phyloP scores from a whole-genome alignment of 2,329 filamentous ascomycete species.

The Dactylellina haptotyla region DNA sequence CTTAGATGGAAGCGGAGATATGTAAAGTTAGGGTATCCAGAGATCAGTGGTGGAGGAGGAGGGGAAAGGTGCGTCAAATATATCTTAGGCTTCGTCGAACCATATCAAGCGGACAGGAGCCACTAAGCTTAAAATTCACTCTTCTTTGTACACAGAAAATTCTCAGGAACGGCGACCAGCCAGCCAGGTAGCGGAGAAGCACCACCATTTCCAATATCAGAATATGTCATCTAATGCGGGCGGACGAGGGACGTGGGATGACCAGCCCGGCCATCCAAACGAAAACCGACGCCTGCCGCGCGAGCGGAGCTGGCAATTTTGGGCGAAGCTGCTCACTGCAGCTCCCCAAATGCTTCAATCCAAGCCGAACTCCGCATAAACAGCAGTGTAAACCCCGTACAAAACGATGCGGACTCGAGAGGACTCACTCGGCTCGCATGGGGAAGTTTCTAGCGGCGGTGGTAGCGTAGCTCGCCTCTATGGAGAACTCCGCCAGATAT shows the following conservation, averaged over 20 bases:
- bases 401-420: slow-evolving; percentile 37
- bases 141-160: slow-evolving; percentile 5
- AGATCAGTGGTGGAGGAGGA: slow-evolving; percentile 6
- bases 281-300: slow-evolving; percentile 40
- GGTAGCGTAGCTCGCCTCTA: slow-evolving; percentile 15
- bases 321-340: too few relatives aligned
- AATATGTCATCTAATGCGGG: slow-evolving; percentile 29
- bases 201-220: slow-evolving; percentile 36
- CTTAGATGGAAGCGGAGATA: neutral
- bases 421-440: slow-evolving; percentile 8
- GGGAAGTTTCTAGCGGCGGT: slow-evolving; percentile 51
- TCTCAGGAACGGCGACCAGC: slow-evolving; percentile 42
- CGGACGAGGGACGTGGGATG: slow-evolving; percentile 38
- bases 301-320: slow-evolving; percentile 13
- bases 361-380: slow-evolving; percentile 35
- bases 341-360: slow-evolving; percentile 5
- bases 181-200: slow-evolving; percentile 18
- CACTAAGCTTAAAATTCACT: slow-evolving; percentile 20
- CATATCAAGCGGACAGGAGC: slow-evolving; percentile 4
- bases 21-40: slow-evolving; percentile 1
- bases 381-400: slow-evolving; percentile 40
- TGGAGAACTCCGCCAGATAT: slow-evolving; percentile 51
- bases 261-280: neutral
- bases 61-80: slow-evolving; percentile 35
- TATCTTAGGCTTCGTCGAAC: slow-evolving; percentile 22